A percentile compares a stretch with the other conserved stretches of the same genome.
phyloP scores from a whole-genome alignment of 2,329 filamentous ascomycete species.

The Aureobasidium sp. region DNA sequence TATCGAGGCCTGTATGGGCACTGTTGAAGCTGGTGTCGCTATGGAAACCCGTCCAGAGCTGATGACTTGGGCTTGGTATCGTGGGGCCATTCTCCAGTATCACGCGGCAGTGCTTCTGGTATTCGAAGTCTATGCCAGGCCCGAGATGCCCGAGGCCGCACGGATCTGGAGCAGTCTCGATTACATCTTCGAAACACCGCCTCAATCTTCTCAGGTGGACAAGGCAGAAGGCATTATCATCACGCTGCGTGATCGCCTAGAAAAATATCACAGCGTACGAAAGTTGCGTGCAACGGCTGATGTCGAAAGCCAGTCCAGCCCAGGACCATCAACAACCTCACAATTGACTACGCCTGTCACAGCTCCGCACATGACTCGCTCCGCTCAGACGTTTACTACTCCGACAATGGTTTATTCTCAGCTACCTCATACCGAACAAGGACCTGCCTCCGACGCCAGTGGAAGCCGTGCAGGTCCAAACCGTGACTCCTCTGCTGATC shows the following conservation, averaged over 20 bases:
- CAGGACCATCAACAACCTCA: not conserved
- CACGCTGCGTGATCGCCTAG: conserved; percentile 54
- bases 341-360: not conserved
- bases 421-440: not conserved
- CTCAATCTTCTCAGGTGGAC: conserved; percentile 42
- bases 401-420: conserved; percentile 11
- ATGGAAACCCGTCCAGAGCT: conserved; percentile 48
- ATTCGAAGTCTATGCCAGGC: conserved; percentile 56
- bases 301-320: conserved; percentile 4
- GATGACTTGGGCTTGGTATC: conserved; percentile 59
- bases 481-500: conserved; percentile 18
- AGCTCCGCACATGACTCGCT: conserved; percentile 2
- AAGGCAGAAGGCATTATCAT: conserved; percentile 55
- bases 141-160: conserved; percentile 49
- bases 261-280: conserved; percentile 51
- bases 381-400: conserved; percentile 6
- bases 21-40: conserved; percentile 47
- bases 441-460: conserved; percentile 18
- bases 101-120: conserved; percentile 62
- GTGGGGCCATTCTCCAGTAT: conserved; percentile 63
- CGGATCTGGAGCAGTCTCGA: conserved; percentile 65
- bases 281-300: conserved; percentile 32
- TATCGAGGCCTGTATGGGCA: conserved; percentile 50
- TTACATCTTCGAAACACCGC: conserved; percentile 59
- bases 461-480: conserved; percentile 18